Evolutionary conservation across 345 rosid species (phyloP).

Genomic region (Eucalyptus cladocalyx): DNA sequence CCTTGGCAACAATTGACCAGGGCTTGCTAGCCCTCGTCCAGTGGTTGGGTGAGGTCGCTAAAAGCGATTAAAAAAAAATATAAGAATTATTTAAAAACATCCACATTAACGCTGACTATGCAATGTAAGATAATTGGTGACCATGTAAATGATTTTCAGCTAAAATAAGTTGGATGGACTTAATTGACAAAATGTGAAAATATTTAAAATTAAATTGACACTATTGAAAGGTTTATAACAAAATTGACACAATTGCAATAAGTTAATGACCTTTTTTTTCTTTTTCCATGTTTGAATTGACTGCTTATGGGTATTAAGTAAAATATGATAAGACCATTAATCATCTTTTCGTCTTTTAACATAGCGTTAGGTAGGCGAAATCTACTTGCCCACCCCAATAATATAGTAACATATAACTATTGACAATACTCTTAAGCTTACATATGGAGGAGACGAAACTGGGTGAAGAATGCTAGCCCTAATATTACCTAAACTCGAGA

Average conservation of each 20-base stretch:
- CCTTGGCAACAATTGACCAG: fast-evolving
- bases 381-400: not conserved
- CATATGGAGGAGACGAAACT: not conserved
- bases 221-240: too few relatives aligned
- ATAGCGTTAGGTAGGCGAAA: not conserved
- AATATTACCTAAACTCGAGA: not conserved
- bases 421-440: not conserved
- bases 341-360: not conserved
- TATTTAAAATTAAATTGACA: too few relatives aligned
- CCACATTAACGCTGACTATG: too few relatives aligned
- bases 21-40: not conserved
- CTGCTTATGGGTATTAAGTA: not conserved
- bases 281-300: not conserved
- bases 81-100: too few relatives aligned
- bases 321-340: not conserved
- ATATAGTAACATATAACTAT: not conserved
- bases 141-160: too few relatives aligned
- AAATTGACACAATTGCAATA: too few relatives aligned
- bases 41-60: not conserved
- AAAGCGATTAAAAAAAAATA: not conserved
- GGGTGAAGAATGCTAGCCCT: not conserved
- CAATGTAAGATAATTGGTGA: too few relatives aligned
- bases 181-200: not conserved
- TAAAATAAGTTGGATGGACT: not conserved
- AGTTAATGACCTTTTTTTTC: too few relatives aligned